A percentile compares a stretch with the other conserved stretches of the same genome.
Conservation (phyloP, 2,329 filamentous ascomycete species). For the Dothidotthia symphoricarpi region DNA sequence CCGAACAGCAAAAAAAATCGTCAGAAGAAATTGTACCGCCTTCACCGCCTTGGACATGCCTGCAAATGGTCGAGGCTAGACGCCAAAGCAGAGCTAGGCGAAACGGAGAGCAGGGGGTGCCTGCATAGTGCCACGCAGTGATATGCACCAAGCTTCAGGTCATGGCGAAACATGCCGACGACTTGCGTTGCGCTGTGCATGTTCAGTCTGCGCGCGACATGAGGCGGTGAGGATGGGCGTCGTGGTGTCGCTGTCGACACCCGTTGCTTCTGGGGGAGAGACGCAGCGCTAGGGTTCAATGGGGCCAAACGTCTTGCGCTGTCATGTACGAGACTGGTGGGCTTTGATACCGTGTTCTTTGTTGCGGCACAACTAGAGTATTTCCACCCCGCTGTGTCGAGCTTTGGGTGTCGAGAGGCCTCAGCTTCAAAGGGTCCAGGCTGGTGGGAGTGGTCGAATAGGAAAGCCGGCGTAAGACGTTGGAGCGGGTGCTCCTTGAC, state of each 20-base stretch:
- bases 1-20: slow-evolving; percentile 18
- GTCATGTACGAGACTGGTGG: no score
- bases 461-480: slow-evolving; percentile 16
- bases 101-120: slow-evolving; percentile 22
- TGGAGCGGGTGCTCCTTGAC: slow-evolving; percentile 14
- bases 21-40: slow-evolving; percentile 18
- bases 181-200: neutral
- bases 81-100: slow-evolving; percentile 21
- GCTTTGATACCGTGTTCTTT: no score
- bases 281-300: slow-evolving; percentile 5
- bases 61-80: slow-evolving; percentile 34
- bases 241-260: slow-evolving; percentile 7
- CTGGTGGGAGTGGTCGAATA: slow-evolving; percentile 7
- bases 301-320: no score
- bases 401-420: no score
- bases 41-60: slow-evolving; percentile 33
- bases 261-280: slow-evolving; percentile 14
- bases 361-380: no score
- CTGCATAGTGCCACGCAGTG: slow-evolving; percentile 26
- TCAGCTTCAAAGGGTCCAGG: slow-evolving; percentile 1
- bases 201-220: slow-evolving; percentile 5
- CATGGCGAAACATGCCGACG: slow-evolving; percentile 14
- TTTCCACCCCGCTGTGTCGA: no score
- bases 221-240: slow-evolving; percentile 31
- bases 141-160: slow-evolving; percentile 39